Conservation (phyloP, 75 land plant genomes). For the Ceratopteris richardii region DNA sequence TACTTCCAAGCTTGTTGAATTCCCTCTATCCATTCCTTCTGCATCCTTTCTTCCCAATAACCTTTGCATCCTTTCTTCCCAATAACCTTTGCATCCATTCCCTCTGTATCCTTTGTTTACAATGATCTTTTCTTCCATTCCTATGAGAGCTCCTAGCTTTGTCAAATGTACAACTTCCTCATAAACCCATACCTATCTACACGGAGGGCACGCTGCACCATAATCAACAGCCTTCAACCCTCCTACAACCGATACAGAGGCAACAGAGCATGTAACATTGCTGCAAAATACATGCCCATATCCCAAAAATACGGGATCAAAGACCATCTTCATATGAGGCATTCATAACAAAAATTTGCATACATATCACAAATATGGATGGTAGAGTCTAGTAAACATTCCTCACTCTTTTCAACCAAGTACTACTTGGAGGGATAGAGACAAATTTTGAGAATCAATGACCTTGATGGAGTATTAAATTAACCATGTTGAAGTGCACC, state of each 20-base stretch:
- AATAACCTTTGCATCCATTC: slow-evolving; percentile 66
- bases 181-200: slow-evolving; percentile 76
- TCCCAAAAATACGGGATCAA: slow-evolving; percentile 54
- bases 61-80: slow-evolving; percentile 66
- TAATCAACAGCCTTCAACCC: slow-evolving; percentile 50
- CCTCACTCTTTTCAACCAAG: too few species aligned
- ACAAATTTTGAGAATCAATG: too few species aligned
- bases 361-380: too few species aligned
- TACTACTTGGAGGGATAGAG: too few species aligned
- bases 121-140: slow-evolving; percentile 44
- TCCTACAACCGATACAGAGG: slow-evolving; percentile 41
- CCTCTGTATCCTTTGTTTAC: too few species aligned
- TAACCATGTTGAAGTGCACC: too few species aligned
- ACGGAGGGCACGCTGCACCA: slow-evolving; percentile 57
- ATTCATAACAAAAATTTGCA: too few species aligned
- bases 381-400: too few species aligned
- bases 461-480: too few species aligned
- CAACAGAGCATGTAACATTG: slow-evolving; percentile 55
- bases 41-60: slow-evolving; percentile 57
- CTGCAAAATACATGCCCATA: slow-evolving; percentile 92
- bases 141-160: slow-evolving; percentile 50
- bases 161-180: slow-evolving; percentile 45
- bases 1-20: slow-evolving; percentile 56
- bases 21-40: slow-evolving; percentile 42
- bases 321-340: slow-evolving; percentile 52